Percentiles rank a stretch among this genome's conserved stretches.
Conservation (phyloP, 805 yeast genomes). For the Danielozyma ontarioensis region DNA sequence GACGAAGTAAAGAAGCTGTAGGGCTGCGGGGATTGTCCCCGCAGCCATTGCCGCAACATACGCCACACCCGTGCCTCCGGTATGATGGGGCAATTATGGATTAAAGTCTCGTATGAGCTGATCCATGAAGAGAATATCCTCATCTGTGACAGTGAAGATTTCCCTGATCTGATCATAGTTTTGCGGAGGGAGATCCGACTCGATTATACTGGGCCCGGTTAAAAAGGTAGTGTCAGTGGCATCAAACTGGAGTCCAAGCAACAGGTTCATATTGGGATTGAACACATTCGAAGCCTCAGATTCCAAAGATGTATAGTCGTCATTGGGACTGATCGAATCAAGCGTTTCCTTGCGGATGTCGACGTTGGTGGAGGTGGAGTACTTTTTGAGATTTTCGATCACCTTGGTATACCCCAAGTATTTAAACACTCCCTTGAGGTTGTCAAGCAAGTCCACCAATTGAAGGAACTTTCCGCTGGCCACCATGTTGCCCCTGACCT, state of each 20-base stretch:
- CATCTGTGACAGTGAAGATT: slow-evolving; percentile 9
- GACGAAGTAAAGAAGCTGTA: slow-evolving; percentile 11
- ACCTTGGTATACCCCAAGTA: slow-evolving; percentile 1
- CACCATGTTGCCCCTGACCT: slow-evolving; percentile 13
- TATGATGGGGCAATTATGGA: slow-evolving; percentile 1
- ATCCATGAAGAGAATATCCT: slow-evolving; percentile 15
- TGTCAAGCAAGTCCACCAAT: slow-evolving; percentile 5
- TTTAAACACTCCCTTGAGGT: slow-evolving; percentile 1
- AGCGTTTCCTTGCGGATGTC: not conserved
- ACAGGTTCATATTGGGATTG: too few species aligned
- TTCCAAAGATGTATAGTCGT: too few species aligned
- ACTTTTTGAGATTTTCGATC: not conserved
- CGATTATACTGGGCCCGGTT: not conserved
- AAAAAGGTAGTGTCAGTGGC: slow-evolving; percentile 6
- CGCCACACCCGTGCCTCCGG: too few species aligned
- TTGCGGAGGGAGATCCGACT: too few species aligned
- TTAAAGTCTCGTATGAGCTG: slow-evolving; percentile 8
- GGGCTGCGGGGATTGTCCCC: slow-evolving; percentile 4
- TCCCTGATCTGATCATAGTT: too few species aligned
- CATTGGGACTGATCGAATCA: too few species aligned
- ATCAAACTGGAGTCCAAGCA: slow-evolving; percentile 6
- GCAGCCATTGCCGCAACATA: too few species aligned
- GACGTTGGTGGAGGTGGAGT: not conserved
- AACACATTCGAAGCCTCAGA: too few species aligned
- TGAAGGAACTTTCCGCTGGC: slow-evolving; percentile 16